phyloP scores from a whole-genome alignment of 2,329 filamentous ascomycete genomes.

The Eurotiales sp. region DNA sequence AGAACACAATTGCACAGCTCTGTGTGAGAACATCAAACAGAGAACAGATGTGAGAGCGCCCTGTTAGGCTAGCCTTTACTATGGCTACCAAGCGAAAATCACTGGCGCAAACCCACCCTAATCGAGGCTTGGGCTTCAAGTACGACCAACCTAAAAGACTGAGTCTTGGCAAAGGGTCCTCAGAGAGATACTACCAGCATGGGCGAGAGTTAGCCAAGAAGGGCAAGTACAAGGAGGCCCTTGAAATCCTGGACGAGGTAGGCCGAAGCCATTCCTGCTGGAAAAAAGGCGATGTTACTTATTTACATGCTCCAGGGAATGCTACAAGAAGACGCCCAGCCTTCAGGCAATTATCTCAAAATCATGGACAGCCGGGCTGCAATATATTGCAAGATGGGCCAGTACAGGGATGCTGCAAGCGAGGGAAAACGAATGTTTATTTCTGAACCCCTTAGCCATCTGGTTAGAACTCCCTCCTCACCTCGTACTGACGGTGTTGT shows the following conservation, averaged over 20 bases:
- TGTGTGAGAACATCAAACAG: no score
- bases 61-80: background rate
- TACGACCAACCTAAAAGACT: conserved; percentile 4
- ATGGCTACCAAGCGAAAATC: conserved; percentile 12
- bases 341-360: conserved; percentile 31
- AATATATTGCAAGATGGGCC: conserved; percentile 50
- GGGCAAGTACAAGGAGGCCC: conserved; percentile 41
- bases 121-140: background rate
- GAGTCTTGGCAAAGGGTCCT: conserved; percentile 16
- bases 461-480: conserved; percentile 29
- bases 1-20: no score
- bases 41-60: no score
- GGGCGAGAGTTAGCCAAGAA: conserved; percentile 43
- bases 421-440: conserved; percentile 58
- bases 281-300: background rate
- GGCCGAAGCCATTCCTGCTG: background rate
- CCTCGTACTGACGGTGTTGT: background rate
- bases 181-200: conserved; percentile 30
- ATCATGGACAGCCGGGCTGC: conserved; percentile 56
- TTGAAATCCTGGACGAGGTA: conserved; percentile 42
- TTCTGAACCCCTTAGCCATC: conserved; percentile 47
- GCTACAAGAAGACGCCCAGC: conserved; percentile 27
- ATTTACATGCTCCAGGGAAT: conserved; percentile 32
- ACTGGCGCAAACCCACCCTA: background rate
- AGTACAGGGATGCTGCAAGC: conserved; percentile 49